These are phyloP conservation scores for Starmera amethionina DNA, from an alignment of 805 yeast genomes.

Conservation along the genomic window DNA sequence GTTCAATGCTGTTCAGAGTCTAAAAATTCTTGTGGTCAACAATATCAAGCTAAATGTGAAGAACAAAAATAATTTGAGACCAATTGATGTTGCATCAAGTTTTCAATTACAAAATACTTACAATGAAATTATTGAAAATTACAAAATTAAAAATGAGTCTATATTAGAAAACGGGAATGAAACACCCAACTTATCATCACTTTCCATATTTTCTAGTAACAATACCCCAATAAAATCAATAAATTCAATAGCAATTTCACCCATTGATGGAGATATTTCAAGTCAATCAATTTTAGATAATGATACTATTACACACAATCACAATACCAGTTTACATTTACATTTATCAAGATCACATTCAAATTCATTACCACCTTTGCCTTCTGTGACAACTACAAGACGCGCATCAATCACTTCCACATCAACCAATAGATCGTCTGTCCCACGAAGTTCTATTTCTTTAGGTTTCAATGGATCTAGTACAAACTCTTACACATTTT, in stretches of 20 bases:
- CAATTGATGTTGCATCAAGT: constrained; percentile 49
- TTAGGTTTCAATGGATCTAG: constrained; percentile 14
- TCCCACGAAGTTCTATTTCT: constrained; percentile 16
- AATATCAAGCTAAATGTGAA: constrained; percentile 36
- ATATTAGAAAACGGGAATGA: not conserved
- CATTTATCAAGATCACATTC: constrained; percentile 10
- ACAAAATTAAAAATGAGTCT: not conserved
- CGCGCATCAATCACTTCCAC: constrained; percentile 17
- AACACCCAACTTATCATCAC: not conserved
- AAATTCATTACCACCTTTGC: constrained; percentile 23
- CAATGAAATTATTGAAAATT: constrained; percentile 19
- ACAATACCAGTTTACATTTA: not conserved
- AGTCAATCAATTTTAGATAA: not conserved
- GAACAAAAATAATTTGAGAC: constrained; percentile 57
- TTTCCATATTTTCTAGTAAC: constrained; percentile 1
- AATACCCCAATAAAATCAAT: not conserved
- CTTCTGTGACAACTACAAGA: constrained; percentile 22
- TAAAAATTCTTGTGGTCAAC: constrained; percentile 40
- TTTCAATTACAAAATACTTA: constrained; percentile 38
- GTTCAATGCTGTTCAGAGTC: constrained; percentile 50
- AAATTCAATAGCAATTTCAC: not conserved
- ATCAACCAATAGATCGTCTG: constrained; percentile 12
- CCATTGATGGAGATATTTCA: not conserved
- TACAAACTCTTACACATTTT: constrained; percentile 15
- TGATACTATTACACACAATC: not conserved